A percentile compares a stretch with the other conserved stretches of the same genome.
Conservation (phyloP, 805 yeast species). For the Lipomyces sp. region DNA sequence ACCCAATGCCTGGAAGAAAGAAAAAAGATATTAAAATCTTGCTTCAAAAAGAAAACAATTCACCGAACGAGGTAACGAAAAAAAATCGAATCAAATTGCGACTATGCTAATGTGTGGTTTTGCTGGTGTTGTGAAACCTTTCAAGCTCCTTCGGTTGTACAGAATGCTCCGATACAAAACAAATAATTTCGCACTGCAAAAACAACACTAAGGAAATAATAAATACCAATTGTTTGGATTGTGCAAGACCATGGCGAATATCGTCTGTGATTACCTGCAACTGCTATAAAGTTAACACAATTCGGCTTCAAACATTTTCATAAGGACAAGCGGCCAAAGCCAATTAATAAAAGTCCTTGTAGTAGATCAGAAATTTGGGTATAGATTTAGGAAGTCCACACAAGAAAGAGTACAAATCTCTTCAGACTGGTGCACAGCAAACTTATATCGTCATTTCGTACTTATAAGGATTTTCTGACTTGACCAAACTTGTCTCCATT, state of each 20-base stretch:
- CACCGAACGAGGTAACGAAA: background rate
- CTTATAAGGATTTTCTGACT: background rate
- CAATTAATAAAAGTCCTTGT: conserved; percentile 2
- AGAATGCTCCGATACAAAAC: conserved; percentile 3
- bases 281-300: background rate
- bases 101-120: background rate
- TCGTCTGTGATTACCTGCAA: background rate
- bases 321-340: background rate
- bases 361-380: conserved; percentile 37
- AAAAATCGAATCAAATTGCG: conserved; percentile 1
- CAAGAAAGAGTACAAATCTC: conserved; percentile 37
- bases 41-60: conserved; percentile 2
- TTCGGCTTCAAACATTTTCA: background rate
- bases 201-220: conserved; percentile 12
- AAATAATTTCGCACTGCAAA: background rate
- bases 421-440: conserved; percentile 38
- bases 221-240: conserved; percentile 87
- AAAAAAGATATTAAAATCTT: conserved; percentile 14
- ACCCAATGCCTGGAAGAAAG: conserved; percentile 80
- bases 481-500: background rate
- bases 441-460: conserved; percentile 27
- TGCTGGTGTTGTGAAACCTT: background rate
- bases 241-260: conserved; percentile 75
- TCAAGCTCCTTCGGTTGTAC: background rate
- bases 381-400: conserved; percentile 33